Evolutionary conservation across 2,329 filamentous ascomycete species (phyloP).

Genomic region (Rhynchosporium secalis): DNA sequence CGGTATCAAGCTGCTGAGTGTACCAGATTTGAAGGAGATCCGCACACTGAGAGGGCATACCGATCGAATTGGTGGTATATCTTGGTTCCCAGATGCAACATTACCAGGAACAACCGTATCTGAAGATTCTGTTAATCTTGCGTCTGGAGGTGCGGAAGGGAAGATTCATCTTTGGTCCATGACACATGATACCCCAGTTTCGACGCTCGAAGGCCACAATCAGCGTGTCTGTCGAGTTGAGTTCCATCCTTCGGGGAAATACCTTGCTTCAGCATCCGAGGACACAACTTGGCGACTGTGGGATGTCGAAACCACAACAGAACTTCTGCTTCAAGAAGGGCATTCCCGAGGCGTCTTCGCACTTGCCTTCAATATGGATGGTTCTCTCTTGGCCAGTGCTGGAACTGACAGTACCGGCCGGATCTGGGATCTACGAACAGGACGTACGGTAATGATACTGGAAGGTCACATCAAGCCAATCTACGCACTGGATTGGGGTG

Average conservation of each 20-base stretch:
- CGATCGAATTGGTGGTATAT: slow-evolving; percentile 84
- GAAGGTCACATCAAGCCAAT: slow-evolving; percentile 89
- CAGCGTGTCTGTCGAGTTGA: slow-evolving; percentile 89
- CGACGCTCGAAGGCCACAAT: slow-evolving; percentile 79
- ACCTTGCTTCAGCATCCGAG: slow-evolving; percentile 88
- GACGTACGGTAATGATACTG: slow-evolving; percentile 91
- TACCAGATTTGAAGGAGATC: slow-evolving; percentile 79
- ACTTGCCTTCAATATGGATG: slow-evolving; percentile 86
- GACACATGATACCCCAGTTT: slow-evolving; percentile 78
- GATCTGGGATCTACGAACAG: slow-evolving; percentile 92
- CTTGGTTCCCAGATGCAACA: slow-evolving; percentile 86
- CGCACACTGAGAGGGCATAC: slow-evolving; percentile 78
- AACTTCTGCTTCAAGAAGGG: slow-evolving; percentile 87
- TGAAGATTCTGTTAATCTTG: slow-evolving; percentile 74
- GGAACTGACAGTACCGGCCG: slow-evolving; percentile 92
- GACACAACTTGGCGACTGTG: slow-evolving; percentile 97
- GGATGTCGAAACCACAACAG: slow-evolving; percentile 84
- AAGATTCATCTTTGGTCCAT: slow-evolving; percentile 89
- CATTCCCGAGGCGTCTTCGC: slow-evolving; percentile 93
- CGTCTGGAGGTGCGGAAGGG: slow-evolving; percentile 86
- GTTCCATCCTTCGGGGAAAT: slow-evolving; percentile 89
- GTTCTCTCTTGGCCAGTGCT: slow-evolving; percentile 86
- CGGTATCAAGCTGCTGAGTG: slow-evolving; percentile 79
- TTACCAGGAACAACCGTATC: slow-evolving; percentile 70
- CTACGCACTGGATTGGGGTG: slow-evolving; percentile 87